Conservation (phyloP, 352 stramenopile genomes). For the Pythium dissotocum region DNA sequence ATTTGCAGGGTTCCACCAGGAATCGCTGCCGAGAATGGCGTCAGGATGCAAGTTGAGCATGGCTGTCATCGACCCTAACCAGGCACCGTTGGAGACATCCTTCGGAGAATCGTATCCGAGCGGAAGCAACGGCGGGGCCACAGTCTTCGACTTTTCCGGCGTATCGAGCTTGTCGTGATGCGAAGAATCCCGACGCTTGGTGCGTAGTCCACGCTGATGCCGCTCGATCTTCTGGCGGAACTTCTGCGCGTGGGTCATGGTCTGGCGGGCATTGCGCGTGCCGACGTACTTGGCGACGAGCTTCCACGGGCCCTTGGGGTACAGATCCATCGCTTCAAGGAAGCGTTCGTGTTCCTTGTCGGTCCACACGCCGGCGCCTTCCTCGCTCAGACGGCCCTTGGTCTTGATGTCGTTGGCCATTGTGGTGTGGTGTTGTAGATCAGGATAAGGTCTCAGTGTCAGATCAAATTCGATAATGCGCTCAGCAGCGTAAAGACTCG, state of each 20-base stretch:
- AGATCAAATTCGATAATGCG: neutral
- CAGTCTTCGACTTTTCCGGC: neutral
- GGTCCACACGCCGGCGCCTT: slow-evolving; percentile 34
- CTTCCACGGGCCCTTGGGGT: slow-evolving; percentile 41
- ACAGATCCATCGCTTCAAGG: slow-evolving; percentile 37
- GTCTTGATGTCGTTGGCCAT: slow-evolving; percentile 22
- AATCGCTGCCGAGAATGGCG: neutral
- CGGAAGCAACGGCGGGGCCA: slow-evolving; percentile 4
- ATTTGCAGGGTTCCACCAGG: neutral
- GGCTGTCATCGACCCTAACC: slow-evolving; percentile 13
- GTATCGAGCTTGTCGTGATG: neutral
- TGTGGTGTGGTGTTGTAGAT: neutral
- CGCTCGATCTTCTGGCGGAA: slow-evolving; percentile 38
- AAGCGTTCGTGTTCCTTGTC: slow-evolving; percentile 39
- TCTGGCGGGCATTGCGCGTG: slow-evolving; percentile 31
- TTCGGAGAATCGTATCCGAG: slow-evolving; percentile 27
- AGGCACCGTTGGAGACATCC: slow-evolving; percentile 21
- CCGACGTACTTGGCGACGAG: slow-evolving; percentile 34
- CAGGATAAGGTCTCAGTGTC: neutral
- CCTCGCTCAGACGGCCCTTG: slow-evolving; percentile 25
- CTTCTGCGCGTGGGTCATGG: slow-evolving; percentile 39
- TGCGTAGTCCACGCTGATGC: slow-evolving; percentile 30
- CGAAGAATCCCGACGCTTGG: slow-evolving; percentile 21
- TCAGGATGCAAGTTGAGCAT: slow-evolving; percentile 13
- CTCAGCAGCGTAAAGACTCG: neutral